Evolutionary conservation across 352 stramenopile genomes (phyloP).

Genomic region (Thalassiosira livingstoniorum): DNA sequence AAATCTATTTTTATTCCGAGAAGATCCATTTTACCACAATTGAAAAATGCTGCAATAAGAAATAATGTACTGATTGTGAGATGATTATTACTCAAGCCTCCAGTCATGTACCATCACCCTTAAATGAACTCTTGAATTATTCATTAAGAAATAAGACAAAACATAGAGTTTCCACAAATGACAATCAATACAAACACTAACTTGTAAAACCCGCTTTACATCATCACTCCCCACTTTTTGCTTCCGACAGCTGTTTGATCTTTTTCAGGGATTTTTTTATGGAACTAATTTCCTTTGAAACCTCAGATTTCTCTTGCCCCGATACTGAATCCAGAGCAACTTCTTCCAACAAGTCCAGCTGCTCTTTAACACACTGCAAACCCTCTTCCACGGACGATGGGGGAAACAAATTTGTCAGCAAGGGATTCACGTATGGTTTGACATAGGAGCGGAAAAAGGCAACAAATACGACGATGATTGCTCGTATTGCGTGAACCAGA

Average conservation of each 20-base stretch:
- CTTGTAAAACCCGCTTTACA: too few species aligned
- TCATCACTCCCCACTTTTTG: too few species aligned
- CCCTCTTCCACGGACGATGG: constrained; percentile 18
- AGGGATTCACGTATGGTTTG: constrained; percentile 18
- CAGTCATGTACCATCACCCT: too few species aligned
- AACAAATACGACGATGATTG: constrained; percentile 14
- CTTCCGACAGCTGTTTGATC: constrained; percentile 11
- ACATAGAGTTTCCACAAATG: too few species aligned
- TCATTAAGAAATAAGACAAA: too few species aligned
- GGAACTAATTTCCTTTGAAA: constrained; percentile 17
- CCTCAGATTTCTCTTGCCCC: neutral
- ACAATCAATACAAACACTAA: too few species aligned
- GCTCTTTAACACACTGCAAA: constrained; percentile 8
- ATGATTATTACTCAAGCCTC: too few species aligned
- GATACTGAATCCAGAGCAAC: constrained; percentile 9
- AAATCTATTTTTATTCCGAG: too few species aligned
- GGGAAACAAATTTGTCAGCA: constrained; percentile 16
- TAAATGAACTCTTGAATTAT: too few species aligned
- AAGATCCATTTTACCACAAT: too few species aligned
- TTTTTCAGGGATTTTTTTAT: constrained; percentile 28
- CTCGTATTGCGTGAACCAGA: neutral
- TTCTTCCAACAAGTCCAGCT: constrained; percentile 36
- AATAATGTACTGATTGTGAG: too few species aligned
- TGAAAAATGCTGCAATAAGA: too few species aligned
- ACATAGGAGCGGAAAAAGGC: constrained; percentile 26